Evolutionary conservation across 768 basidiomycete genomes (phyloP).

Genomic region (Lentinus tigrinus): DNA sequence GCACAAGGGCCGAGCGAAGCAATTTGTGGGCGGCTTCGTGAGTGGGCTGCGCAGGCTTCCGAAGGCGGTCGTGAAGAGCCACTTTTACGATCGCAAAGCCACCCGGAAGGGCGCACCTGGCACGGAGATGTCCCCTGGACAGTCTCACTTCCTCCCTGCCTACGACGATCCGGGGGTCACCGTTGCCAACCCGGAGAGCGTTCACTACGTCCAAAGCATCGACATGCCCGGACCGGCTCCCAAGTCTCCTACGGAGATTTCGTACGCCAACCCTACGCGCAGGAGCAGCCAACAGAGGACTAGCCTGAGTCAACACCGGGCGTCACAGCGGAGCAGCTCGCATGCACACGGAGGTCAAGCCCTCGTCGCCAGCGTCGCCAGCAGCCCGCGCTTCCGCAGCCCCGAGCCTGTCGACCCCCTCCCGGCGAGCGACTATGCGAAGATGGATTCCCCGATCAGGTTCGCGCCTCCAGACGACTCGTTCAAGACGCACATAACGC

Average conservation of each 20-base stretch:
- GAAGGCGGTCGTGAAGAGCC: constrained; percentile 13
- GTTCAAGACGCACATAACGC: constrained; percentile 28
- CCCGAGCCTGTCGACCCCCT: constrained; percentile 24
- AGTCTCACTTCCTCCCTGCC: constrained; percentile 13
- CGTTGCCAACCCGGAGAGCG: constrained; percentile 13
- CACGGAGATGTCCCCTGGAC: background rate
- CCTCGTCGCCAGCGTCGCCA: background rate
- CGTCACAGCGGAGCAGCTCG: constrained; percentile 5
- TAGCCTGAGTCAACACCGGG: background rate
- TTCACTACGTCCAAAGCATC: constrained; percentile 15
- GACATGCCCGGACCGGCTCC: constrained; percentile 3
- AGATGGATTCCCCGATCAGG: constrained; percentile 31
- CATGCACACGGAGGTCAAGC: no score
- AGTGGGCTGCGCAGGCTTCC: constrained; percentile 18
- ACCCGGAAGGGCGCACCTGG: constrained; percentile 14
- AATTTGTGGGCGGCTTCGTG: constrained; percentile 28
- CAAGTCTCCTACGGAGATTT: background rate
- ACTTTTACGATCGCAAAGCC: constrained; percentile 13
- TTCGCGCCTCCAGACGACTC: constrained; percentile 26
- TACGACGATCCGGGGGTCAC: constrained; percentile 20
- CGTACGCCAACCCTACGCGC: constrained; percentile 3
- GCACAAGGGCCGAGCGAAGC: constrained; percentile 11
- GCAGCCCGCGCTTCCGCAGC: constrained; percentile 2
- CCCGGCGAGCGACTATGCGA: constrained; percentile 34
- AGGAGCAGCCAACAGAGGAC: background rate